Conservation (phyloP, 768 basidiomycete species). For the Termitomyces sp. region DNA sequence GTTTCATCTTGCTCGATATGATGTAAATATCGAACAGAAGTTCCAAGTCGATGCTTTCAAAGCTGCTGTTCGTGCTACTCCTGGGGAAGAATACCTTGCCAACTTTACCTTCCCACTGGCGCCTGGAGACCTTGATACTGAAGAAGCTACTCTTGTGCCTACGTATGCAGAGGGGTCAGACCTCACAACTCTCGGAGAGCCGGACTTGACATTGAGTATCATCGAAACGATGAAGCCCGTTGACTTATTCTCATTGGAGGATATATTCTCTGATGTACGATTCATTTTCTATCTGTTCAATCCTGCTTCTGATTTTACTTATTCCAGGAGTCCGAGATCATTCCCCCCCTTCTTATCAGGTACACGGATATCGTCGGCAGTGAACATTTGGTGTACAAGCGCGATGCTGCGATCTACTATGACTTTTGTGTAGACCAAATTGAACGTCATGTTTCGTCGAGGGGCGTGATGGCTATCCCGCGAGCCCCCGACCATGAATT, state of each 20-base stretch:
- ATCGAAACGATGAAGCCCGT: not conserved
- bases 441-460: slow-evolving; percentile 4
- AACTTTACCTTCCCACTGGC: slow-evolving; percentile 3
- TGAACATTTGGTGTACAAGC: slow-evolving; percentile 1
- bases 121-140: not conserved
- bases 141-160: slow-evolving; percentile 1
- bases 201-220: not conserved
- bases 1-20: slow-evolving; percentile 2
- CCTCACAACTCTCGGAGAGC: not conserved
- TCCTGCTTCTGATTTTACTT: not conserved
- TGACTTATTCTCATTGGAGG: slow-evolving; percentile 11
- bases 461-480: slow-evolving; percentile 8
- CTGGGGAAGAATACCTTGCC: slow-evolving; percentile 1
- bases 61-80: not conserved
- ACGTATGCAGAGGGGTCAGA: not conserved
- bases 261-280: slow-evolving; percentile 4
- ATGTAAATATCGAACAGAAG: slow-evolving; percentile 5
- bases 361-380: slow-evolving; percentile 12
- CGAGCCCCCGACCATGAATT: slow-evolving; percentile 2
- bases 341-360: slow-evolving; percentile 14
- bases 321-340: not conserved
- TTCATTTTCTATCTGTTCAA: not conserved
- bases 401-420: slow-evolving; percentile 14
- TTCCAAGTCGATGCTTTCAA: slow-evolving; percentile 3
- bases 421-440: slow-evolving; percentile 10